A percentile compares a stretch with the other conserved stretches of the same genome.
Conservation (phyloP, 345 rosid species). For the Raphanus sativus region DNA sequence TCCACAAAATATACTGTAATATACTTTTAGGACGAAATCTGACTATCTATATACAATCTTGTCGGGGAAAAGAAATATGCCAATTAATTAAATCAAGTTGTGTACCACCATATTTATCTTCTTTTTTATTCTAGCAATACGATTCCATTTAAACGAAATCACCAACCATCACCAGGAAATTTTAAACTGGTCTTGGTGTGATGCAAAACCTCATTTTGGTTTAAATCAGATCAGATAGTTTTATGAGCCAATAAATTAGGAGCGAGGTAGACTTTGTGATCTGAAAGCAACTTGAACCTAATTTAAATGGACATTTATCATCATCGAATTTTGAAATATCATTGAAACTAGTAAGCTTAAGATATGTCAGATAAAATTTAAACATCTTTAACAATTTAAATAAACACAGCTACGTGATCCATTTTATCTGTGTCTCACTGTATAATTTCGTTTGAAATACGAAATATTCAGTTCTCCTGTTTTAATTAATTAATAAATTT, state of each 20-base stretch:
- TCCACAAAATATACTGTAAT: not conserved
- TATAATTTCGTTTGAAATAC: not conserved
- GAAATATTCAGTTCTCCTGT: not conserved
- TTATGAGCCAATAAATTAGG: conserved; percentile 22
- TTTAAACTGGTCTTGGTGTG: not conserved
- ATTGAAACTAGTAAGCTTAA: not conserved
- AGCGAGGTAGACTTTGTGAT: not conserved
- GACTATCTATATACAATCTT: not conserved
- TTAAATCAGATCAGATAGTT: not conserved
- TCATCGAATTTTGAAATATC: not conserved
- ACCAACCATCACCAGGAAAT: not conserved
- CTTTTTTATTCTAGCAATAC: not conserved
- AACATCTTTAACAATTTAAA: not conserved
- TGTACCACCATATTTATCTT: not conserved
- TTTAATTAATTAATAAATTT: not conserved
- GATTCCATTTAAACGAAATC: not conserved
- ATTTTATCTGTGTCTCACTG: not conserved
- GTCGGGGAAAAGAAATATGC: not conserved
- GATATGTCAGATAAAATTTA: not conserved
- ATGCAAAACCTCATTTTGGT: not conserved
- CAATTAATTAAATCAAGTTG: not conserved
- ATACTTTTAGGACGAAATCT: not conserved
- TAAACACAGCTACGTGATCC: not conserved
- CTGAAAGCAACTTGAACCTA: conserved; percentile 37
- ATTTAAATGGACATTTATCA: conserved; percentile 17